Evolutionary conservation across 163 green algal species (phyloP), one percentile per base, ranked within the genome.

Genomic region (Prototheca cutis): DNA sequence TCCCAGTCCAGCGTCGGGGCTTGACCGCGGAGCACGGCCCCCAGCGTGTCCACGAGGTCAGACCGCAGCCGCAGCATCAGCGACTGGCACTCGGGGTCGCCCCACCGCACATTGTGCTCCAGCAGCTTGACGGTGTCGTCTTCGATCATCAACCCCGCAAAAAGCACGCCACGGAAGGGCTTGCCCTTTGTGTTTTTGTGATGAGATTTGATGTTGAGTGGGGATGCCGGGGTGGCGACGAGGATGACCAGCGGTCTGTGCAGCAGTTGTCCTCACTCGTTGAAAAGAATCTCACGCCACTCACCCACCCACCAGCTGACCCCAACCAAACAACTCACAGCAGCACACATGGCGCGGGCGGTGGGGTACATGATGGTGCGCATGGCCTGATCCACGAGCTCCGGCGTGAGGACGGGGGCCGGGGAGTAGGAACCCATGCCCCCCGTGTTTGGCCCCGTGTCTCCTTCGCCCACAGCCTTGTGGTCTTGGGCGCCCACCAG

Each of bases 351-450:
- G 31, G 74, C 91, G 5, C 69, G 47, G 4, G 93, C 91, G 1
- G 89, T 97, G 25, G 73, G 84, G 72, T 72, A 59, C 54, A 99
- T 79, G 47, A 98, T 92, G 28, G 88, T 68, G 1, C 80, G 63
- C 88, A 98, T 95, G 4, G 48, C 78, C 61, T 84, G 65, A 8
- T 74, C 64, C 63, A 84, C 69, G 3, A 98, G 79, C 42, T 82
- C 68, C 3, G 76, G 64, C 1, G 89, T 98, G 28, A 97, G 66
- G 25, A 95, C 81, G 2, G 93, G 89, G 4, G 93, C 89, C 18
- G 93, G 93, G 1, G 87, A 96, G 76, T 98, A 99, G 4, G 87
- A 89, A 29, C 93, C 92, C 93, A 99, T 99, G 70, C 93, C 93
- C 13, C 92, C 92, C n/a, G 93, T 99, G 78, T 98, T 99, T 30